These are phyloP conservation scores for Rhizopogon rudus DNA, from an alignment of 768 basidiomycete species.

Conservation along the genomic window DNA sequence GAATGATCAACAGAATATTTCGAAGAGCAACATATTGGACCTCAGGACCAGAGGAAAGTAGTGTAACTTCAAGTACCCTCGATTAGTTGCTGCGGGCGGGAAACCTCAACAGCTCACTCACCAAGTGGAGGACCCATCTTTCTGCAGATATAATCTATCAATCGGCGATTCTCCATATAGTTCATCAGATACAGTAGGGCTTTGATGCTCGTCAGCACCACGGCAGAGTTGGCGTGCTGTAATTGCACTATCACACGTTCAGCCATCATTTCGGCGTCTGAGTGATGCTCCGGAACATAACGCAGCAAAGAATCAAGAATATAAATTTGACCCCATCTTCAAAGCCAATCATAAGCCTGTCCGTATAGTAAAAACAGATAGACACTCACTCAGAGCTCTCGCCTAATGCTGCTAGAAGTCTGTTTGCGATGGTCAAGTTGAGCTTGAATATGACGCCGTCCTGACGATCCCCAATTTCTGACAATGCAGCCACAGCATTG, in stretches of 20 bases:
- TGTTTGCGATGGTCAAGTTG: conserved; percentile 83
- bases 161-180: conserved; percentile 87
- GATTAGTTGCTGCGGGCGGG: not conserved
- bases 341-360: conserved; percentile 6
- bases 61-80: conserved; percentile 58
- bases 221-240: conserved; percentile 98
- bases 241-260: conserved; percentile 92
- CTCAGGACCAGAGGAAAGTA: conserved; percentile 95
- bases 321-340: conserved; percentile 98
- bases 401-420: conserved; percentile 83
- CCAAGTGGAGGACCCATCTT: conserved; percentile 99
- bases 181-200: conserved; percentile 96
- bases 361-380: conserved; percentile 1
- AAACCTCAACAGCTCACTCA: conserved; percentile 22
- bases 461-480: conserved; percentile 94
- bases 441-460: conserved; percentile 92
- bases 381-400: conserved; percentile 94
- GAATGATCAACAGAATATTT: conserved; percentile 96
- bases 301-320: conserved; percentile 92
- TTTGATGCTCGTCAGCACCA: conserved; percentile 98
- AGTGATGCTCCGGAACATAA: conserved; percentile 84
- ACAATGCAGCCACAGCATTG: conserved; percentile 92
- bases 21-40: conserved; percentile 97
- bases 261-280: conserved; percentile 92
- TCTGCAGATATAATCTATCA: conserved; percentile 88